Evolutionary conservation across 2,329 filamentous ascomycete genomes (phyloP).

Genomic region (Alternaria postmessia): DNA sequence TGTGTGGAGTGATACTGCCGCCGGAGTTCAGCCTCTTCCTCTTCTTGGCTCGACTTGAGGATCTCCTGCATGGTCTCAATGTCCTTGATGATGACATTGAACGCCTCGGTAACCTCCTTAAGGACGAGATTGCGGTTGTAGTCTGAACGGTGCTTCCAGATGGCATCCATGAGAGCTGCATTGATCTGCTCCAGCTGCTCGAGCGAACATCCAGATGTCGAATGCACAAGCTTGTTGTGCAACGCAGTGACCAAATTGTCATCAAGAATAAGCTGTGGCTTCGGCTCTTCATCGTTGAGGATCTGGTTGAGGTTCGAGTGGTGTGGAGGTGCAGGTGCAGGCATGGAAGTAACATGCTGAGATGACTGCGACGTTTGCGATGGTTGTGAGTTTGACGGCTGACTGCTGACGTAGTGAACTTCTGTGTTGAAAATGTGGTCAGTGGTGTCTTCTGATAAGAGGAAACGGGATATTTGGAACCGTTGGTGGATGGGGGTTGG

Average conservation of each 20-base stretch:
- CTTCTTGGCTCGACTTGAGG: conserved; percentile 52
- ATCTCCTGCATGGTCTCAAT: conserved; percentile 65
- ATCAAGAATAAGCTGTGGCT: conserved; percentile 56
- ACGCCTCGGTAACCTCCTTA: conserved; percentile 69
- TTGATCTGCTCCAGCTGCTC: conserved; percentile 97
- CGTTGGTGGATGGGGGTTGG: conserved; percentile 31
- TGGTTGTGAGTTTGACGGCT: conserved; percentile 49
- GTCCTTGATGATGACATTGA: conserved; percentile 77
- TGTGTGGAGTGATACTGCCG: conserved; percentile 12
- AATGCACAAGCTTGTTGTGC: conserved; percentile 68
- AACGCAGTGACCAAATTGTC: conserved; percentile 64
- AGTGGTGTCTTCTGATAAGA: conserved; percentile 22
- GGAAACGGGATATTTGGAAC: conserved; percentile 18
- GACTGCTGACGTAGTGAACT: conserved; percentile 45
- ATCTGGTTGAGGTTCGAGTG: conserved; percentile 51
- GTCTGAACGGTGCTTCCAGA: conserved; percentile 81
- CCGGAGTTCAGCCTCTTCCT: conserved; percentile 20
- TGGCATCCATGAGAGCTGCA: conserved; percentile 85
- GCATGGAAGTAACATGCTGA: conserved; percentile 41
- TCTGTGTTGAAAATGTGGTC: conserved; percentile 35
- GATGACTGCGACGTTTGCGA: conserved; percentile 51
- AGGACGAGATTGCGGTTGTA: conserved; percentile 84
- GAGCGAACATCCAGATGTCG: conserved; percentile 80
- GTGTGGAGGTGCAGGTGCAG: conserved; percentile 47
- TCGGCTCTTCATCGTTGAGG: conserved; percentile 51